A percentile compares a stretch with the other conserved stretches of the same genome.
These are phyloP conservation scores for Circinella umbellata DNA, from an alignment of 371 early-diverging fungal genomes.

Conservation along the genomic window DNA sequence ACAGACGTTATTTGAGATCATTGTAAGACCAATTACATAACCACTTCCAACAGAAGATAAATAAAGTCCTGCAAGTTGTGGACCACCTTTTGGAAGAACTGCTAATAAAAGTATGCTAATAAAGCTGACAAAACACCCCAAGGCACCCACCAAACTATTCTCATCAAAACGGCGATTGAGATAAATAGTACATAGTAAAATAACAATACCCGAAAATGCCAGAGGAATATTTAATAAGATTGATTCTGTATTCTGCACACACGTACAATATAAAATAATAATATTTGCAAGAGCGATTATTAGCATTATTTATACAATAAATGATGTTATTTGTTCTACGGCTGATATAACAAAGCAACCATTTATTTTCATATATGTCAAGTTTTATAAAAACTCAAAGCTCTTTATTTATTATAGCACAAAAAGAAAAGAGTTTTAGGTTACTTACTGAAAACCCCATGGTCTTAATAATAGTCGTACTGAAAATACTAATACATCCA, in stretches of 20 bases:
- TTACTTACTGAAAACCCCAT: constrained; percentile 40
- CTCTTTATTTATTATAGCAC: no score
- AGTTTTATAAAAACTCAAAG: no score
- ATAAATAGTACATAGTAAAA: constrained; percentile 17
- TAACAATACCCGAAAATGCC: not conserved
- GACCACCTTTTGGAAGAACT: constrained; percentile 23
- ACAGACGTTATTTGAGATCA: constrained; percentile 2
- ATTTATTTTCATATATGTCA: no score
- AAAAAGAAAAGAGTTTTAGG: no score
- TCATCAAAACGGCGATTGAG: constrained; percentile 21
- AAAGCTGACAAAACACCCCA: constrained; percentile 10
- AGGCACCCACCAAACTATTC: constrained; percentile 24
- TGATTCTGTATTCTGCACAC: constrained; percentile 9
- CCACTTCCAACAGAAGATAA: constrained; percentile 16
- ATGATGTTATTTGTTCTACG: no score
- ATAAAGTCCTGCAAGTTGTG: constrained; percentile 27
- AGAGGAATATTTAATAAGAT: constrained; percentile 15
- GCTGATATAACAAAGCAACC: no score
- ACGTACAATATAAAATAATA: not conserved
- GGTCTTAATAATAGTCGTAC: constrained; percentile 29
- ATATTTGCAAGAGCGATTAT: not conserved
- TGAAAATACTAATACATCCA: constrained; percentile 36
- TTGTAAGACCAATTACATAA: constrained; percentile 22
- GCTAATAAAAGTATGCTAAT: constrained; percentile 29
- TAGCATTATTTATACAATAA: no score